These are phyloP conservation scores for Wallacemonas sp. DNA, from an alignment of 208 protist species.

Conservation along the genomic window DNA sequence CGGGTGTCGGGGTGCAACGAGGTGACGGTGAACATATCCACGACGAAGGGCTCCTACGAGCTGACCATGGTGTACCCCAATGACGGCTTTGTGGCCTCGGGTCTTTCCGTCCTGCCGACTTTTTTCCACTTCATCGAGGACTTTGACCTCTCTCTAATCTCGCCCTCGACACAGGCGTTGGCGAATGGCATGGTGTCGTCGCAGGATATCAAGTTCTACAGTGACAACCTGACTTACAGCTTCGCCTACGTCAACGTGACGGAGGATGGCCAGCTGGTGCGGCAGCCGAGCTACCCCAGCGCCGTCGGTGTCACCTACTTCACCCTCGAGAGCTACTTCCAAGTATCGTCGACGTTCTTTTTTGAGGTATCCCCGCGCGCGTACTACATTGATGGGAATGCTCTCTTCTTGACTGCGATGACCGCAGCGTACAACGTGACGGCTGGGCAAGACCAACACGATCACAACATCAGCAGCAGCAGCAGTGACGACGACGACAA, in stretches of 20 bases:
- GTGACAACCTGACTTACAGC: constrained; percentile 4
- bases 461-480: background rate
- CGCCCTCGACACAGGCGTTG: background rate
- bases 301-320: constrained; percentile 7
- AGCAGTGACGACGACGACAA: too few species aligned
- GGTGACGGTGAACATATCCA: background rate
- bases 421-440: background rate
- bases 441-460: too few species aligned
- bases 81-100: constrained; percentile 3
- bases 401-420: background rate
- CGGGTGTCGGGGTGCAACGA: background rate
- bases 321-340: background rate
- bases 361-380: constrained; percentile 14
- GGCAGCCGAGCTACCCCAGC: background rate
- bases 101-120: background rate
- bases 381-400: constrained; percentile 14
- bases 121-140: constrained; percentile 14
- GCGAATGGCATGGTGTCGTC: background rate
- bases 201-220: background rate
- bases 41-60: background rate
- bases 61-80: constrained; percentile 9
- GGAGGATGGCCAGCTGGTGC: background rate
- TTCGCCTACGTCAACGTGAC: background rate
- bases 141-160: constrained; percentile 9
- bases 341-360: constrained; percentile 5